These are phyloP conservation scores for Aspergillus sp. DNA, from an alignment of 2,329 filamentous ascomycete species.

Conservation along the genomic window DNA sequence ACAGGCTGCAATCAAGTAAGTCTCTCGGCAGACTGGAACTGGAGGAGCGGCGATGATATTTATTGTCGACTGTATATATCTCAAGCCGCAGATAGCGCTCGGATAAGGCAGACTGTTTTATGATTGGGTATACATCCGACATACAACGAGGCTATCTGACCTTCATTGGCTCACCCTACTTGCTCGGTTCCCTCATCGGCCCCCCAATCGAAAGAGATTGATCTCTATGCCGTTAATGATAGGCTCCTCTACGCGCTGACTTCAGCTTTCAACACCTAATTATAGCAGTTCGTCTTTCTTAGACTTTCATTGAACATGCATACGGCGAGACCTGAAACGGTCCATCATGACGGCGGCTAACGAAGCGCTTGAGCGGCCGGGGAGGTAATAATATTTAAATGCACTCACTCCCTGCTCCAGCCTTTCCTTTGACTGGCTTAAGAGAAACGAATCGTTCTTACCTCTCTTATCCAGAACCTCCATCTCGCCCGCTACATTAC, in stretches of 20 bases:
- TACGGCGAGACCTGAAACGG: slow-evolving; percentile 1
- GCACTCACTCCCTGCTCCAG: not conserved
- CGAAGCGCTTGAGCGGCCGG: not conserved
- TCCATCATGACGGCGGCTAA: slow-evolving; percentile 1
- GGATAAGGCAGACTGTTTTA: not conserved
- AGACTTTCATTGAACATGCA: not conserved
- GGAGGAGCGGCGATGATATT: not conserved
- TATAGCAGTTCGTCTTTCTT: slow-evolving; percentile 2
- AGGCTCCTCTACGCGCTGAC: slow-evolving; percentile 1
- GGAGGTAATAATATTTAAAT: not conserved
- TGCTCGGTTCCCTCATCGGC: not conserved
- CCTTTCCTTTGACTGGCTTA: not conserved
- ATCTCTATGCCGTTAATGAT: not conserved
- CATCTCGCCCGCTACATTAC: not conserved
- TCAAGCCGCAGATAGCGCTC: not conserved
- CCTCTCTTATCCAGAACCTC: not conserved
- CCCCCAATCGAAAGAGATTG: slow-evolving; percentile 1
- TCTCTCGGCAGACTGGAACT: not conserved
- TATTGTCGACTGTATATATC: not conserved
- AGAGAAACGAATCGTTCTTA: not conserved
- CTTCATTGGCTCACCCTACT: slow-evolving; percentile 2
- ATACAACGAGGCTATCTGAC: not conserved
- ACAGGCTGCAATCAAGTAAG: not conserved
- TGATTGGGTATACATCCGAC: not conserved
- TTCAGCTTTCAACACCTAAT: slow-evolving; percentile 1